These are phyloP conservation scores for Microcos paniculata DNA, from an alignment of 345 rosid genomes.

Conservation along the genomic window DNA sequence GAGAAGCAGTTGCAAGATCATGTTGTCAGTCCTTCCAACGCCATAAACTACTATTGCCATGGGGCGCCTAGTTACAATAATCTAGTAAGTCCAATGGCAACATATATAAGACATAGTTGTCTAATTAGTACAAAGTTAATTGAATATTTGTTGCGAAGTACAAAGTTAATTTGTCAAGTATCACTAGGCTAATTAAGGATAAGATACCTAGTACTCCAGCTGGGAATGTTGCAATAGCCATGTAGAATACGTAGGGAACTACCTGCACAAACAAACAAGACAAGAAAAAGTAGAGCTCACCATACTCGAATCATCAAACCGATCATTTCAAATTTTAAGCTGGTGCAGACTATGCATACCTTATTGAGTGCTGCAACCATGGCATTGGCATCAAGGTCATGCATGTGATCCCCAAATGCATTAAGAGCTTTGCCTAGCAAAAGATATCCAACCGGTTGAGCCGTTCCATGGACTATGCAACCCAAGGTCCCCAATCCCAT, in stretches of 20 bases:
- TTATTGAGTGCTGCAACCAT: slow-evolving; percentile 43
- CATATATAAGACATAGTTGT: neutral
- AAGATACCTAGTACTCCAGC: slow-evolving; percentile 62
- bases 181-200: neutral
- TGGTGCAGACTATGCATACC: slow-evolving; percentile 22
- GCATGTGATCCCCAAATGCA: slow-evolving; percentile 46
- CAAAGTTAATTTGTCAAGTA: neutral
- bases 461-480: slow-evolving; percentile 58
- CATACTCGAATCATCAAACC: neutral
- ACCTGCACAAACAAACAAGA: slow-evolving; percentile 31
- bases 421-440: slow-evolving; percentile 59
- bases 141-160: neutral
- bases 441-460: slow-evolving; percentile 57
- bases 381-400: slow-evolving; percentile 22
- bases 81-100: neutral
- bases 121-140: neutral
- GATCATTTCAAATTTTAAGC: neutral
- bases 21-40: neutral
- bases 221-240: slow-evolving; percentile 68
- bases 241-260: slow-evolving; percentile 68
- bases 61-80: neutral
- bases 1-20: neutral
- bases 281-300: neutral
- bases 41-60: neutral
- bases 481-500: slow-evolving; percentile 60